Base-by-base conservation (phyloP, 208 protist species). In the Leishmania guyanensis region DNA sequence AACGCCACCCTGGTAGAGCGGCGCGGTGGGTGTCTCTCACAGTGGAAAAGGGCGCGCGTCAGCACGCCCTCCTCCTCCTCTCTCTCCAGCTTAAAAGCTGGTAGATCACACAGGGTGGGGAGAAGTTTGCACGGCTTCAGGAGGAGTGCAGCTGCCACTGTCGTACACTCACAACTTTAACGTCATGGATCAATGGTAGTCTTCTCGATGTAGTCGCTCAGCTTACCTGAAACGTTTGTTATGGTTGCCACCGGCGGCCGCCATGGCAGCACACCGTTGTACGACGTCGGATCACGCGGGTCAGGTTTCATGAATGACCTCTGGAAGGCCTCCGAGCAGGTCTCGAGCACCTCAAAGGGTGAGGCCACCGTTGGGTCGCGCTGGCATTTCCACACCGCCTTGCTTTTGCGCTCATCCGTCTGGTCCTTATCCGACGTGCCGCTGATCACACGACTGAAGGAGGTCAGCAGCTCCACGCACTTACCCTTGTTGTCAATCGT, bases 211-310 rank as follows among this genome's bases (percentile, higher is more conserved):
- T 66, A 75, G 70, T 85, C 39, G 58, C 29, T 77, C 65, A 90
- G 77, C 29, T 73, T 80, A 0, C 90, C 90, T 10, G 88, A 93
- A 20, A 95, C 75, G 83, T 95, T 95, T 62, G 91, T 95, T 66
- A 95, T 88, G 26, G 86, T 79, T 39, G 81, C 78, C 56, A 87
- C 88, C 12, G 90, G 89, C 9, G 85, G 87, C 1, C 92, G 88
- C 84, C 89, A 87, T n/a, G 92, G 92, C 48, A 93, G 85, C 4
- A 90, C 70, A 3, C 89, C 87, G 71, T 95, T 84, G 86, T 97
- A 97, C 58, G 91, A 95, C 26, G 93, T 90, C 12, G 94, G 94
- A 64, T 97, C 94, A 26, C 86, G 89, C 33, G 94, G 94, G 78
- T 97, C 88, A 22, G 92, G 91, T 66, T 86, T 85, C 79, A 91